Conservation (phyloP, 164 flowering plant species). For the Nymphaea thermarum region DNA sequence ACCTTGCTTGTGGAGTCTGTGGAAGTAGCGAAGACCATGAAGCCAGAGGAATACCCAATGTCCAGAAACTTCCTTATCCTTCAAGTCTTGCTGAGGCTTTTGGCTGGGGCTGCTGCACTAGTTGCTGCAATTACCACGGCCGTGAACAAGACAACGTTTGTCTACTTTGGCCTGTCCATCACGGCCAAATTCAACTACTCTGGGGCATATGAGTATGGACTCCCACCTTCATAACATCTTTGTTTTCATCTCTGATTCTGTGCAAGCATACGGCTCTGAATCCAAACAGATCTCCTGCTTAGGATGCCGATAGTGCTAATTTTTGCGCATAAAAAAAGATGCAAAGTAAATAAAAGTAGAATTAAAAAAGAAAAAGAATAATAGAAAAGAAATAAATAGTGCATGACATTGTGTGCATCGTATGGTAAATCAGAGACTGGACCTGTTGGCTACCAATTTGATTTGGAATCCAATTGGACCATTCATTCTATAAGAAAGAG, state of each 20-base stretch:
- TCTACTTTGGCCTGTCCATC: constrained; percentile 15
- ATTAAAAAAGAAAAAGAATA: too few species aligned
- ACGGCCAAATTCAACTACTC: constrained; percentile 27
- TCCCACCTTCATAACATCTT: too few species aligned
- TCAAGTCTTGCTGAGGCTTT: constrained; percentile 25
- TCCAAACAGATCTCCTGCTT: background rate
- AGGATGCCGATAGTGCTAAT: too few species aligned
- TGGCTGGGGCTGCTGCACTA: constrained; percentile 28
- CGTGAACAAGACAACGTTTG: constrained; percentile 19
- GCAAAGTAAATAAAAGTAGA: too few species aligned
- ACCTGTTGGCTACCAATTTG: too few species aligned
- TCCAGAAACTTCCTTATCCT: constrained; percentile 9
- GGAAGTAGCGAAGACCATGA: constrained; percentile 2
- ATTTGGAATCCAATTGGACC: too few species aligned
- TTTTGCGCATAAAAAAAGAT: too few species aligned
- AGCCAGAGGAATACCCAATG: background rate
- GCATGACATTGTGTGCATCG: too few species aligned
- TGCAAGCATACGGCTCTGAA: background rate
- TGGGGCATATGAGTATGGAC: constrained; percentile 35
- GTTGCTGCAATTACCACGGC: constrained; percentile 16
- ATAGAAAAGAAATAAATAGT: too few species aligned
- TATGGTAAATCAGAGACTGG: too few species aligned
- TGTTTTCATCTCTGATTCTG: too few species aligned
- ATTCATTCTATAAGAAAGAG: too few species aligned
- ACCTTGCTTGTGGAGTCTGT: constrained; percentile 15